A percentile compares a stretch with the other conserved stretches of the same genome.
Evolutionary conservation across 495 filamentous ascomycete species (phyloP).

Genomic region (Penicillium lagena): DNA sequence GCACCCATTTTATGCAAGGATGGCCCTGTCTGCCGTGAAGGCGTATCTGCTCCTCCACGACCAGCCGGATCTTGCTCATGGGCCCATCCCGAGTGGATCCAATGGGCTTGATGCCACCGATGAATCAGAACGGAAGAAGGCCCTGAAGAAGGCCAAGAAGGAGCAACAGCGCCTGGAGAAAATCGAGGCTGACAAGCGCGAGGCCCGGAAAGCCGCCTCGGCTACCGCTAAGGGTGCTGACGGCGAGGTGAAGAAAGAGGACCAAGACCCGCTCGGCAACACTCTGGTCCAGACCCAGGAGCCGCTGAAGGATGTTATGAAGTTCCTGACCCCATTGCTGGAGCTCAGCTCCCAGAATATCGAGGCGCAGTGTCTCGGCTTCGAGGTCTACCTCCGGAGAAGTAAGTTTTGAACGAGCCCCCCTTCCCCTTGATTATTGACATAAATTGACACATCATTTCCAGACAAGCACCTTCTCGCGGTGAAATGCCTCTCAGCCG

Average conservation of each 20-base stretch:
- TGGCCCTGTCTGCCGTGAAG: constrained; percentile 76
- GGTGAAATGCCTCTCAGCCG: constrained; percentile 74
- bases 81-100: constrained; percentile 42
- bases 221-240: constrained; percentile 41
- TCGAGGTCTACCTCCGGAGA: constrained; percentile 79
- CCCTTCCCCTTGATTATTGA: neutral
- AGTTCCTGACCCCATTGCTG: constrained; percentile 74
- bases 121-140: constrained; percentile 79
- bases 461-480: constrained; percentile 79
- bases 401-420: constrained; percentile 43
- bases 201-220: constrained; percentile 44
- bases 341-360: constrained; percentile 78
- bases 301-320: constrained; percentile 79
- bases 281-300: constrained; percentile 72
- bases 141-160: constrained; percentile 89
- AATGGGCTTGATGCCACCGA: constrained; percentile 54
- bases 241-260: constrained; percentile 66
- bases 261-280: constrained; percentile 77
- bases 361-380: constrained; percentile 75
- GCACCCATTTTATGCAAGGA: constrained; percentile 86
- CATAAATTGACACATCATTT: constrained; percentile 16
- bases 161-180: constrained; percentile 81
- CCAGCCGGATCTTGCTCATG: constrained; percentile 57
- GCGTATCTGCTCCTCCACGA: constrained; percentile 78
- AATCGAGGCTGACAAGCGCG: constrained; percentile 76